Percentiles rank a stretch among this genome's conserved stretches.
phyloP scores from a whole-genome alignment of 257 asterid species.

The Plectranthus barbatus region DNA sequence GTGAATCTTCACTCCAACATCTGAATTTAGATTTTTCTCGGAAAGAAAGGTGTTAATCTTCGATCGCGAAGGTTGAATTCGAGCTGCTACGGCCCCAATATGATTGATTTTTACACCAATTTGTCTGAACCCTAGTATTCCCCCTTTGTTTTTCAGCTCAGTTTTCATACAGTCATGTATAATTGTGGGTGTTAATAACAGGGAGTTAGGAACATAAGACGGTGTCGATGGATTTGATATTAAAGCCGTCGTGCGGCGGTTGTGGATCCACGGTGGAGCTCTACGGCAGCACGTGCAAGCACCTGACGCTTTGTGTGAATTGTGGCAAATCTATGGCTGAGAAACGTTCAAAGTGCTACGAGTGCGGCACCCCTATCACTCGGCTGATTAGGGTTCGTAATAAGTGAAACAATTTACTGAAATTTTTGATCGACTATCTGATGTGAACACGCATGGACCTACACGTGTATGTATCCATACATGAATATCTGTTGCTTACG shows the following conservation, averaged over 20 bases:
- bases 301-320: constrained; percentile 66
- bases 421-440: neutral
- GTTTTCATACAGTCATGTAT: too few species aligned
- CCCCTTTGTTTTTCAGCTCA: neutral
- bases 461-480: neutral
- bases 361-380: constrained; percentile 72
- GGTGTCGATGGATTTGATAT: constrained; percentile 66
- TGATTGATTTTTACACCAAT: constrained; percentile 2
- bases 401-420: neutral
- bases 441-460: neutral
- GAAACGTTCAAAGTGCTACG: constrained; percentile 59
- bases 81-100: neutral
- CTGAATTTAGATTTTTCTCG: neutral
- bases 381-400: constrained; percentile 63
- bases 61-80: constrained; percentile 7
- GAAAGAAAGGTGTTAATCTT: neutral
- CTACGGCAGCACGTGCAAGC: constrained; percentile 89
- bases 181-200: too few species aligned
- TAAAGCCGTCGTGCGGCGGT: constrained; percentile 77
- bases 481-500: neutral
- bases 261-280: constrained; percentile 80
- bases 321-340: constrained; percentile 88
- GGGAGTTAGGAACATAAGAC: neutral
- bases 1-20: neutral
- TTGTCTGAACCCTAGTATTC: constrained; percentile 21